Evolutionary conservation across 2,329 filamentous ascomycete genomes (phyloP).

Genomic region (Calonectria pseudoturangicola): DNA sequence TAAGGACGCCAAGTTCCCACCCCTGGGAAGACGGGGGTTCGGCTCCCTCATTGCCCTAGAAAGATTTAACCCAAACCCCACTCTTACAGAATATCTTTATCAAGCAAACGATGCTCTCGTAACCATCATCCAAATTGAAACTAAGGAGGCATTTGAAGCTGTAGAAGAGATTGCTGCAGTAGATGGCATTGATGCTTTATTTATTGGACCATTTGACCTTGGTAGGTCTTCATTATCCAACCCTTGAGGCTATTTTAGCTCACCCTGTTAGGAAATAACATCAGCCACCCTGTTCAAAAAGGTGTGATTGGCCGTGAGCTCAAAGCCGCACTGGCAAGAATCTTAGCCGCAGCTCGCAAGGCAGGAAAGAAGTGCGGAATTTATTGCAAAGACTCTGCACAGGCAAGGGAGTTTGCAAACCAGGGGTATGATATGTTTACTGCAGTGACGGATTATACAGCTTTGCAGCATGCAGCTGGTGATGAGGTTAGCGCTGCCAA

Average conservation of each 20-base stretch:
- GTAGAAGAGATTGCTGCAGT: slow-evolving; percentile 77
- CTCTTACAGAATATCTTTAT: slow-evolving; percentile 66
- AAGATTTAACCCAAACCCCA: slow-evolving; percentile 63
- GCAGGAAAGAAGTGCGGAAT: slow-evolving; percentile 80
- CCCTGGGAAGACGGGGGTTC: not conserved
- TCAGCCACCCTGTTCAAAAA: slow-evolving; percentile 75
- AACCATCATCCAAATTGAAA: slow-evolving; percentile 81
- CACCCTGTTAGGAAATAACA: slow-evolving; percentile 68
- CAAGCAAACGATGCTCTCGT: slow-evolving; percentile 70
- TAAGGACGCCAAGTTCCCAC: not conserved
- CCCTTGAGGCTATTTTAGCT: slow-evolving; percentile 44
- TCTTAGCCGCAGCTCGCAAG: slow-evolving; percentile 72
- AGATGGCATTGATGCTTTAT: slow-evolving; percentile 77
- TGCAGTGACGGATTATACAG: slow-evolving; percentile 71
- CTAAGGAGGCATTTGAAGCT: slow-evolving; percentile 73
- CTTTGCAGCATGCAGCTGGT: slow-evolving; percentile 66
- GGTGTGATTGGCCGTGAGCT: slow-evolving; percentile 75
- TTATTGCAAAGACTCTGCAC: slow-evolving; percentile 71
- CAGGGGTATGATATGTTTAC: slow-evolving; percentile 77
- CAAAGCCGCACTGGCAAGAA: slow-evolving; percentile 72
- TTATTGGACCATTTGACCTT: slow-evolving; percentile 79
- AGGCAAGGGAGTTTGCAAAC: slow-evolving; percentile 71
- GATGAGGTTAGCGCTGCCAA: slow-evolving; percentile 67
- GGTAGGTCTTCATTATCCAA: slow-evolving; percentile 58
- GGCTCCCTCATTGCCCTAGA: slow-evolving; percentile 63